Evolutionary conservation across 805 yeast species (phyloP).

Genomic region (Barnettozyma californica): DNA sequence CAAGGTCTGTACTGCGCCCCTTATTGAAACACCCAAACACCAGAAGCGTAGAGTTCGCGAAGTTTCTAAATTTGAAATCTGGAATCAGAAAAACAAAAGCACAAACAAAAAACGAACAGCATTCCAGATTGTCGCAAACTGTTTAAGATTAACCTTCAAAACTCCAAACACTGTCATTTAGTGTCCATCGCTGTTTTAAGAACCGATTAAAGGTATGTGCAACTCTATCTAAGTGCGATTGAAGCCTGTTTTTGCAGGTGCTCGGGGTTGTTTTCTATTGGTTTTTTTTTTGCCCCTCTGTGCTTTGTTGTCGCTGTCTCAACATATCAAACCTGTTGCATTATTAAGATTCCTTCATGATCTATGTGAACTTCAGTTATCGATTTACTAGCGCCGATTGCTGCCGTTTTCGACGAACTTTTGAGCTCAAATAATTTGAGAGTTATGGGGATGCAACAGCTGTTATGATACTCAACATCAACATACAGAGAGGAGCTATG

Average conservation of each 20-base stretch:
- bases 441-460: background rate
- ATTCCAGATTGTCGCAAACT: background rate
- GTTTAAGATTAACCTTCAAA: background rate
- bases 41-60: background rate
- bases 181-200: background rate
- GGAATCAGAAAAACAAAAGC: slow-evolving; percentile 1
- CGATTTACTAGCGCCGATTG: background rate
- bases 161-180: background rate
- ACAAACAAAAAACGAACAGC: slow-evolving; percentile 1
- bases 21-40: background rate
- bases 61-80: slow-evolving; percentile 2
- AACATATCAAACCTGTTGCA: background rate
- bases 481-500: background rate
- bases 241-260: background rate
- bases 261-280: background rate
- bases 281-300: background rate
- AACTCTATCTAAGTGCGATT: background rate
- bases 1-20: background rate
- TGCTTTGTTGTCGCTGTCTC: background rate
- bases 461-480: background rate
- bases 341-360: background rate
- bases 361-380: background rate
- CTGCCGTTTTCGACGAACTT: background rate
- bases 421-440: too few relatives aligned
- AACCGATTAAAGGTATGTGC: background rate